Evolutionary conservation across 1,284 basidiomycete genomes (phyloP).

Genomic region (Macrocystidia cucumis): DNA sequence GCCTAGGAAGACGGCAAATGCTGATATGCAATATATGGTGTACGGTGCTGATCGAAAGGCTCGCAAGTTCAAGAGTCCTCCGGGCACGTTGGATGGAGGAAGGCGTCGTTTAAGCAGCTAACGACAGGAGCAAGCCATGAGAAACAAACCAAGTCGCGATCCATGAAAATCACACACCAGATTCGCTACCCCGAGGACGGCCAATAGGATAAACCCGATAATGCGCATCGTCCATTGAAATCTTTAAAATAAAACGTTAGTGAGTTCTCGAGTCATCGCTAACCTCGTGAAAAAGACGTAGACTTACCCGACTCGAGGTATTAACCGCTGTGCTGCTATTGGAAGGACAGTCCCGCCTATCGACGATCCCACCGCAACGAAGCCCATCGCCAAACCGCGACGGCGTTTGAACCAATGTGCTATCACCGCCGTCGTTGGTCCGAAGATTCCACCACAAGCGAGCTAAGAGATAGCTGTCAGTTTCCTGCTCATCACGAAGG

Average conservation of each 20-base stretch:
- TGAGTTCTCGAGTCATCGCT: slow-evolving; percentile 4
- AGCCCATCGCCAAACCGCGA: slow-evolving; percentile 33
- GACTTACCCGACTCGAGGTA: slow-evolving; percentile 35
- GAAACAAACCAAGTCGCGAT: not conserved
- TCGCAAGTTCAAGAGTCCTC: slow-evolving; percentile 37
- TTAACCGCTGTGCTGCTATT: slow-evolving; percentile 33
- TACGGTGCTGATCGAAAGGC: slow-evolving; percentile 38
- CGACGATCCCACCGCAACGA: slow-evolving; percentile 33
- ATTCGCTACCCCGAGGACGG: slow-evolving; percentile 34
- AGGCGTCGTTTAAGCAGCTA: slow-evolving; percentile 41
- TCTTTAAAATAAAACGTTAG: slow-evolving; percentile 18
- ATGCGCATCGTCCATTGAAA: slow-evolving; percentile 59
- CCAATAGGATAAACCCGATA: slow-evolving; percentile 43
- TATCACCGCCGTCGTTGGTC: slow-evolving; percentile 36
- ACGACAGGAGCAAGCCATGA: not conserved
- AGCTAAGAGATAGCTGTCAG: slow-evolving; percentile 18
- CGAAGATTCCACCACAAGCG: slow-evolving; percentile 38
- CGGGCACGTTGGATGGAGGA: slow-evolving; percentile 30
- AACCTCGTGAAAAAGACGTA: slow-evolving; percentile 12
- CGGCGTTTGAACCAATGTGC: slow-evolving; percentile 44
- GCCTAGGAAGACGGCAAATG: slow-evolving; percentile 43
- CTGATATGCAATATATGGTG: slow-evolving; percentile 30
- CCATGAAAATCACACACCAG: slow-evolving; percentile 18
- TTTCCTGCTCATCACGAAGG: not conserved
- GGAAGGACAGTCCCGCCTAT: slow-evolving; percentile 43